Conservation (phyloP, 2,329 filamentous ascomycete species). For the Rasamsonia emersonii region DNA sequence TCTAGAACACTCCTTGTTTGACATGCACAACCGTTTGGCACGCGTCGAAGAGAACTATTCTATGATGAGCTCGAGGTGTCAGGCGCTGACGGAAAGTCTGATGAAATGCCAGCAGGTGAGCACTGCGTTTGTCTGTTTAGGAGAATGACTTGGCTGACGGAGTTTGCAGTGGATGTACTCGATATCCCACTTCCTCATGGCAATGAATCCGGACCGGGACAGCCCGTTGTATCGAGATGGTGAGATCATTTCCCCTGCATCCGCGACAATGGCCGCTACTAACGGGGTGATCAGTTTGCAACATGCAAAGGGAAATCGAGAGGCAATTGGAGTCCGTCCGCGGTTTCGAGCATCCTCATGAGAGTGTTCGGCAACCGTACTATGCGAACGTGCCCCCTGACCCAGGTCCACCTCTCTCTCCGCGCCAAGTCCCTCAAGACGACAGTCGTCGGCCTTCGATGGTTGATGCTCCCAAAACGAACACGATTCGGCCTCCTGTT, state of each 20-base stretch:
- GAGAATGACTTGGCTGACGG: no score
- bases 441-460: conserved; percentile 67
- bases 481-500: conserved; percentile 67
- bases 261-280: conserved; percentile 5
- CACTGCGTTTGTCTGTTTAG: conserved; percentile 7
- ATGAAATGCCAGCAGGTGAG: conserved; percentile 60
- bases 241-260: conserved; percentile 40
- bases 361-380: conserved; percentile 57
- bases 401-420: conserved; percentile 68
- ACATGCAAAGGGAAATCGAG: conserved; percentile 55
- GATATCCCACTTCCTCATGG: conserved; percentile 64
- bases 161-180: conserved; percentile 68
- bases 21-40: conserved; percentile 65
- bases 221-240: conserved; percentile 72
- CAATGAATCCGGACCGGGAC: conserved; percentile 66
- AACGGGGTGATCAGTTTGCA: conserved; percentile 33
- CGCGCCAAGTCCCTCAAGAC: conserved; percentile 77
- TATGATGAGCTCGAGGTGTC: conserved; percentile 70
- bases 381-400: conserved; percentile 56
- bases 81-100: conserved; percentile 72
- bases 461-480: conserved; percentile 51
- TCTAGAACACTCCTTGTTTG: conserved; percentile 76
- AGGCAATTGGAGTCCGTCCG: conserved; percentile 53
- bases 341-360: conserved; percentile 52
- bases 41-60: conserved; percentile 77